Conservation (phyloP, 2,329 filamentous ascomycete genomes). For the Pseudopithomyces maydicus region DNA sequence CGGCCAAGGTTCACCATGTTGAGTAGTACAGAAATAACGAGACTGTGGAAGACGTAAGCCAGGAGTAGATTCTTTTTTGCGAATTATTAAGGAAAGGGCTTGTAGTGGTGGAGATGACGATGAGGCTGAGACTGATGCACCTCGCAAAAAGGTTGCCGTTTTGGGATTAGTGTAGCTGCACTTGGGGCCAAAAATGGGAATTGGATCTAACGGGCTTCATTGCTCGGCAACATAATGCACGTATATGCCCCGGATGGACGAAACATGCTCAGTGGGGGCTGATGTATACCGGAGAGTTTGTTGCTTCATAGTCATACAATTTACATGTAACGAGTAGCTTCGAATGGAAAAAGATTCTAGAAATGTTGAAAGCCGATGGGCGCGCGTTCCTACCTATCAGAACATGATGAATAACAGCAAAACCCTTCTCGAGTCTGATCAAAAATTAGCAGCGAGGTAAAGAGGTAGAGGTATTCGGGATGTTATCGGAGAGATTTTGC, state of each 20-base stretch:
- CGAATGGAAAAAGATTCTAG: too few relatives aligned
- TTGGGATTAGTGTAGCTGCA: not conserved
- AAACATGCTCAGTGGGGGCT: not conserved
- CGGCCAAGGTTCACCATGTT: constrained; percentile 6
- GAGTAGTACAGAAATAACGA: not conserved
- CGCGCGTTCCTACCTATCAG: too few relatives aligned
- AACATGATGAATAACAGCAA: too few relatives aligned
- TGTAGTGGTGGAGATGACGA: not conserved
- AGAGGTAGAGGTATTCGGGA: too few relatives aligned
- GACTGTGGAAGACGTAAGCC: not conserved
- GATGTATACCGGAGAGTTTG: too few relatives aligned
- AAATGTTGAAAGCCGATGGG: too few relatives aligned
- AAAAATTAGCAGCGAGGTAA: too few relatives aligned
- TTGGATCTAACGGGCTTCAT: not conserved
- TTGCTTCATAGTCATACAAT: too few relatives aligned
- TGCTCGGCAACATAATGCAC: not conserved
- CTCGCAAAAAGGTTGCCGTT: not conserved
- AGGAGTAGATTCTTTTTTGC: too few relatives aligned
- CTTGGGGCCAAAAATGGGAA: not conserved
- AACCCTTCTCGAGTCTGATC: too few relatives aligned
- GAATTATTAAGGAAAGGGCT: not conserved
- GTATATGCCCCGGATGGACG: not conserved
- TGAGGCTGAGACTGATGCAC: not conserved
- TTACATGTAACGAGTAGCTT: too few relatives aligned
- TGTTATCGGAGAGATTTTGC: too few relatives aligned